Percentiles rank a stretch among this genome's conserved stretches.
Evolutionary conservation across 1,139 yeast species (phyloP).

Genomic region (Diutina mesorugosa): DNA sequence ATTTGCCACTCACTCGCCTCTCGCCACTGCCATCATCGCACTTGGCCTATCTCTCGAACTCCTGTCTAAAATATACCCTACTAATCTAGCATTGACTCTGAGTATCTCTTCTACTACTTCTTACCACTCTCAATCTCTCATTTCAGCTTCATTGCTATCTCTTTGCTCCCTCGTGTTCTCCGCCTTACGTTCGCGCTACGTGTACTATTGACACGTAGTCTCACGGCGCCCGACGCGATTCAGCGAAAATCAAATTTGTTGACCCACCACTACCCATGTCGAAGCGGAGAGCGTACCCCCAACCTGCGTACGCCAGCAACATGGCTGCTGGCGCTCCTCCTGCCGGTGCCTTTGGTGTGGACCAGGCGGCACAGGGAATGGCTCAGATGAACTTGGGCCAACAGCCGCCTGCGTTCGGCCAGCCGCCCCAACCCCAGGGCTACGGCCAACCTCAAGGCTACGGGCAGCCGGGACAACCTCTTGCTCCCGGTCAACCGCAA

Average conservation of each 20-base stretch:
- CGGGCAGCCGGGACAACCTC: conserved; percentile 2
- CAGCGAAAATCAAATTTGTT: background rate
- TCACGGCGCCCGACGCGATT: background rate
- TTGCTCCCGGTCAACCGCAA: background rate
- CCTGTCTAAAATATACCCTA: too few relatives aligned
- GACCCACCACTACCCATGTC: conserved; percentile 6
- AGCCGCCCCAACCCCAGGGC: conserved; percentile 3
- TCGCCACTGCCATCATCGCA: too few relatives aligned
- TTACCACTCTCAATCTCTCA: too few relatives aligned
- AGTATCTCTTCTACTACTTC: too few relatives aligned
- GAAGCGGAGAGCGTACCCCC: conserved; percentile 50
- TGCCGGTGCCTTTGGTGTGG: conserved; percentile 11
- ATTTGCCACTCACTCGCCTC: background rate
- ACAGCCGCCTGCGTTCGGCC: conserved; percentile 4
- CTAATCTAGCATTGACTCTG: too few relatives aligned
- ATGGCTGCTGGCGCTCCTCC: conserved; percentile 13
- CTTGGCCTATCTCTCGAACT: too few relatives aligned
- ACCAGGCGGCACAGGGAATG: conserved; percentile 27
- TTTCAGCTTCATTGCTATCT: too few relatives aligned
- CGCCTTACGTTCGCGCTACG: background rate
- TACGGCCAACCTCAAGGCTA: conserved; percentile 5
- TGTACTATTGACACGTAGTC: background rate
- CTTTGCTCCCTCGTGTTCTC: too few relatives aligned
- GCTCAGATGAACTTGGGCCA: conserved; percentile 21
- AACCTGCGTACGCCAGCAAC: conserved; percentile 43